A percentile compares a stretch with the other conserved stretches of the same genome.
phyloP scores from a whole-genome alignment of 2,329 filamentous ascomycete species.

The Trichoderma simmonsii region DNA sequence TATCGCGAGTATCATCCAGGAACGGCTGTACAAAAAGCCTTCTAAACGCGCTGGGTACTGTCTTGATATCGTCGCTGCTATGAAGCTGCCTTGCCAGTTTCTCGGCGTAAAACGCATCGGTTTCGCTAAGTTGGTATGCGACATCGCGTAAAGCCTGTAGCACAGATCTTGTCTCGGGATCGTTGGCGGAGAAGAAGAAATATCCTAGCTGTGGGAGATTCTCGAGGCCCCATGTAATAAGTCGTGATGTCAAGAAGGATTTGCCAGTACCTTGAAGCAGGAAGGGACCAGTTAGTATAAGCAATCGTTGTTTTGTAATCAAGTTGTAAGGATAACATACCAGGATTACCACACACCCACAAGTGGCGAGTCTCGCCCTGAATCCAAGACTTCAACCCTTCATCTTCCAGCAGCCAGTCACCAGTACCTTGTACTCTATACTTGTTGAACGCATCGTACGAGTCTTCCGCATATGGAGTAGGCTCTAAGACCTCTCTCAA shows the following conservation, averaged over 20 bases:
- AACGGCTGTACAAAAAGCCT: slow-evolving; percentile 41
- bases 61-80: slow-evolving; percentile 41
- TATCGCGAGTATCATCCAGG: slow-evolving; percentile 31
- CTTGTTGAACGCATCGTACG: slow-evolving; percentile 40
- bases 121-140: slow-evolving; percentile 46
- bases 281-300: not conserved
- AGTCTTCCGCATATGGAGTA: slow-evolving; percentile 43
- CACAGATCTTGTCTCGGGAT: slow-evolving; percentile 44
- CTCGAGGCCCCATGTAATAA: slow-evolving; percentile 41
- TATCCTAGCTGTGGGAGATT: slow-evolving; percentile 39
- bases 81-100: slow-evolving; percentile 35
- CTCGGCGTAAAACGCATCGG: slow-evolving; percentile 44
- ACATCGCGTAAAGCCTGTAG: slow-evolving; percentile 45
- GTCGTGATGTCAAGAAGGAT: slow-evolving; percentile 42
- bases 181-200: slow-evolving; percentile 49
- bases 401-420: slow-evolving; percentile 44
- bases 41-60: slow-evolving; percentile 43
- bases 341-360: slow-evolving; percentile 44
- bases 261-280: slow-evolving; percentile 40
- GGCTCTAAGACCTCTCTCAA: slow-evolving; percentile 41
- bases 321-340: slow-evolving; percentile 23
- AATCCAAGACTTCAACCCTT: slow-evolving; percentile 39
- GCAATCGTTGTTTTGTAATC: too few species aligned
- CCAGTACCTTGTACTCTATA: slow-evolving; percentile 41
- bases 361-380: slow-evolving; percentile 38